These are phyloP conservation scores for Triticum urartu DNA, from an alignment of 176 grass and related monocot genomes.

Conservation along the genomic window DNA sequence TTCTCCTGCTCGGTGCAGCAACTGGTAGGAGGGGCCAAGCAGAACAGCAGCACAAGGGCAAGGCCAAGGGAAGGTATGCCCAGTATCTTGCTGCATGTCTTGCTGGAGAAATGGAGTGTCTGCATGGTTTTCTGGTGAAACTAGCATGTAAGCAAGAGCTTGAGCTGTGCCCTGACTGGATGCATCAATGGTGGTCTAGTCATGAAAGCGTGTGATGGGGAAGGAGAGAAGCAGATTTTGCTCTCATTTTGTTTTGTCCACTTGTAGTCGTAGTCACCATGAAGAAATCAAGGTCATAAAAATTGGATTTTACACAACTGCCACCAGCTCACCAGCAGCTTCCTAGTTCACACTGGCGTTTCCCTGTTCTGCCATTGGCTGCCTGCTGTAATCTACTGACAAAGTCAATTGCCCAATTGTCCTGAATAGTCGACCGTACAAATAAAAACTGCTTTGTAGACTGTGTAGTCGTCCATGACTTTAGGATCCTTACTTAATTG, in stretches of 20 bases:
- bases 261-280: not conserved
- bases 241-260: not conserved
- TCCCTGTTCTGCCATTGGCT: not conserved
- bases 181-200: slow-evolving; percentile 2
- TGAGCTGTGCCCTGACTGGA: not conserved
- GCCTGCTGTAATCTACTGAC: not conserved
- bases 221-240: not conserved
- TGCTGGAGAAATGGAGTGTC: slow-evolving; percentile 1
- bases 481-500: not conserved
- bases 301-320: not conserved
- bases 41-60: slow-evolving; percentile 20
- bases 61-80: not conserved
- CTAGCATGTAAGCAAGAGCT: slow-evolving; percentile 10
- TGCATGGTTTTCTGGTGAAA: slow-evolving; percentile 32
- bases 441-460: not conserved
- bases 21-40: not conserved
- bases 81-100: not conserved
- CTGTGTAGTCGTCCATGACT: not conserved
- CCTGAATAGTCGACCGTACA: not conserved
- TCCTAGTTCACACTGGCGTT: slow-evolving; percentile 12
- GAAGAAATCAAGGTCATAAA: slow-evolving; percentile 2
- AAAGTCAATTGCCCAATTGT: not conserved
- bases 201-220: not conserved
- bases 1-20: slow-evolving; percentile 38
- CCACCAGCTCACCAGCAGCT: not conserved